These are phyloP conservation scores for Erigeron philadelphicus DNA, from an alignment of 140 eudicot species.

Conservation along the genomic window DNA sequence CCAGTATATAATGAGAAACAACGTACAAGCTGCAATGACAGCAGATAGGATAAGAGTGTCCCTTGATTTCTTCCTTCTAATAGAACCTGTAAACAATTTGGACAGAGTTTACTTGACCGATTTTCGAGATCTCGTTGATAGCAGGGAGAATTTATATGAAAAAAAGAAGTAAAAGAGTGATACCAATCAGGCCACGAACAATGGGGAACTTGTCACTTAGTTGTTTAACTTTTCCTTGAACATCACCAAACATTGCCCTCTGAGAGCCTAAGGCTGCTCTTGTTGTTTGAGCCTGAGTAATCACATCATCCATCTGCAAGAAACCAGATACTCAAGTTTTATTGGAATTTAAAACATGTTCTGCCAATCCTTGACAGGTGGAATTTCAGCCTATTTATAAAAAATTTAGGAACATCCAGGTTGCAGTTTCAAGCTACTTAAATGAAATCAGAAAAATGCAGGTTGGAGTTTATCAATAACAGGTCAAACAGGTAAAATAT, in stretches of 20 bases:
- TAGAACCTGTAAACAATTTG: slow-evolving; percentile 47
- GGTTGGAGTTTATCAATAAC: too few relatives aligned
- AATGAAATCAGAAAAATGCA: too few relatives aligned
- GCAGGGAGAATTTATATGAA: background rate
- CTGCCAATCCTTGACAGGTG: background rate
- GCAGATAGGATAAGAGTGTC: slow-evolving; percentile 74
- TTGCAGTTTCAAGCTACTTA: too few relatives aligned
- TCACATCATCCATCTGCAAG: slow-evolving; percentile 84
- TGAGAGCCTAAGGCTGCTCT: slow-evolving; percentile 79
- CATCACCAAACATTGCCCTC: slow-evolving; percentile 80
- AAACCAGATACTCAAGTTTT: background rate
- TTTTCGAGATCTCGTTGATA: background rate
- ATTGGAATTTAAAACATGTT: slow-evolving; percentile 1
- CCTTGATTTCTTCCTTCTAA: slow-evolving; percentile 61
- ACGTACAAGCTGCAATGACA: slow-evolving; percentile 78
- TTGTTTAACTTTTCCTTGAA: slow-evolving; percentile 85
- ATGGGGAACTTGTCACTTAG: slow-evolving; percentile 85
- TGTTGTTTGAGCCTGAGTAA: slow-evolving; percentile 90
- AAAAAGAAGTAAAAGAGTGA: background rate
- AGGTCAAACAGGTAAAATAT: too few relatives aligned
- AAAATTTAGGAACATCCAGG: too few relatives aligned
- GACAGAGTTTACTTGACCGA: background rate
- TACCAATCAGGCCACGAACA: slow-evolving; percentile 86
- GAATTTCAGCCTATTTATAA: too few relatives aligned
- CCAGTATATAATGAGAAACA: slow-evolving; percentile 77